Conservation (phyloP, 331 rosid species). For the Dryas integrifolia region DNA sequence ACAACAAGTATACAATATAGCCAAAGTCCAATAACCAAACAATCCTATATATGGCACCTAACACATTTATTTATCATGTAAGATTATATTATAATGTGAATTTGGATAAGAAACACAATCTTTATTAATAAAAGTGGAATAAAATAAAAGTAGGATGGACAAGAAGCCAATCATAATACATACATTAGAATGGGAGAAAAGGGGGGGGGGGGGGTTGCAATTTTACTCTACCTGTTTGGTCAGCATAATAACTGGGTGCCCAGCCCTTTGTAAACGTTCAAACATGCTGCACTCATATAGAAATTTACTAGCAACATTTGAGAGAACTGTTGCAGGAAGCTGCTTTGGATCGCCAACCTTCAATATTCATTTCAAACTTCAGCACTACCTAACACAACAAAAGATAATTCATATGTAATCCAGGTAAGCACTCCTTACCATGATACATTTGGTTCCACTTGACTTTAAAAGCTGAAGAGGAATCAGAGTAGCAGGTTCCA, state of each 20-base stretch:
- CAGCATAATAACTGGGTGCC: constrained; percentile 89
- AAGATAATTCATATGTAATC: constrained; percentile 18
- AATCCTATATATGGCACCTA: background rate
- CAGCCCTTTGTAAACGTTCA: constrained; percentile 94
- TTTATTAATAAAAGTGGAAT: background rate
- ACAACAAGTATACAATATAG: background rate
- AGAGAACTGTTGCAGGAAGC: constrained; percentile 98
- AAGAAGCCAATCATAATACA: background rate
- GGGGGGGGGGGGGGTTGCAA: background rate
- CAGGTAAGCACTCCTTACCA: constrained; percentile 50
- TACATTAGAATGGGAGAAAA: background rate
- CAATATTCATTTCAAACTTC: constrained; percentile 31
- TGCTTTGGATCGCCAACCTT: constrained; percentile 99
- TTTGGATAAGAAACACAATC: background rate
- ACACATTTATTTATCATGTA: background rate
- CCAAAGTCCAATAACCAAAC: background rate
- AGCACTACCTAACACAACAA: constrained; percentile 31
- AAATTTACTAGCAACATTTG: constrained; percentile 85
- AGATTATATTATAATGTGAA: background rate
- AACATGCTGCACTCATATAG: constrained; percentile 90
- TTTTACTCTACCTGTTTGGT: constrained; percentile 67
- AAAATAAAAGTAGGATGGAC: background rate
- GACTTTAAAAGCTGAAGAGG: constrained; percentile 96
- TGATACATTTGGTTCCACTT: constrained; percentile 70
- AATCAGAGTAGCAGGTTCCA: constrained; percentile 95